These are phyloP conservation scores for Ophiostoma pallidulum DNA, from an alignment of 2,329 filamentous ascomycete species.

Conservation along the genomic window DNA sequence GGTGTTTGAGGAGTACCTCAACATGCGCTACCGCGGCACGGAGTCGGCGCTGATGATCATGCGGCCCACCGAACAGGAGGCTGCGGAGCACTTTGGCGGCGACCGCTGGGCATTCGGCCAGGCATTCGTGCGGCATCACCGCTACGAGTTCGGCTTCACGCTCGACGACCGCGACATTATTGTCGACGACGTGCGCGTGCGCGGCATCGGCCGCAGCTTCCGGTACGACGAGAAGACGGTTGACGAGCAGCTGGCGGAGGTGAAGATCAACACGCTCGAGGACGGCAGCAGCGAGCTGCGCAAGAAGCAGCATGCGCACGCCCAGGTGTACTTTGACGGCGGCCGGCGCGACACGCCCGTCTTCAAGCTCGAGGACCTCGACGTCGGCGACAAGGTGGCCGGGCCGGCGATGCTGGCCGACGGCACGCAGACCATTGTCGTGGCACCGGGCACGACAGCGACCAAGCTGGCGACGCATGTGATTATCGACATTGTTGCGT, in stretches of 20 bases:
- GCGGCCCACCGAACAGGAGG: slow-evolving; percentile 57
- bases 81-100: slow-evolving; percentile 47
- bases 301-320: slow-evolving; percentile 52
- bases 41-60: slow-evolving; percentile 87
- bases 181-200: slow-evolving; percentile 60
- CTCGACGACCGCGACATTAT: slow-evolving; percentile 72
- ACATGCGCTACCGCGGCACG: slow-evolving; percentile 85
- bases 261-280: slow-evolving; percentile 50
- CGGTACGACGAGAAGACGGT: slow-evolving; percentile 71
- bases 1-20: slow-evolving; percentile 83
- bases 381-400: slow-evolving; percentile 59
- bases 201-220: slow-evolving; percentile 84
- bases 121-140: slow-evolving; percentile 78
- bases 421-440: slow-evolving; percentile 83
- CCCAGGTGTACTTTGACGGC: slow-evolving; percentile 75
- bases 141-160: slow-evolving; percentile 89
- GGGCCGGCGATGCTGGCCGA: slow-evolving; percentile 84
- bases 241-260: slow-evolving; percentile 67
- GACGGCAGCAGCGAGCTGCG: slow-evolving; percentile 23
- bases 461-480: slow-evolving; percentile 79
- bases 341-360: slow-evolving; percentile 69
- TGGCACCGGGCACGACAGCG: slow-evolving; percentile 69
- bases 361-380: slow-evolving; percentile 68
- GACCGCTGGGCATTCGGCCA: slow-evolving; percentile 74
- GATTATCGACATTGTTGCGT: slow-evolving; percentile 76